These are phyloP conservation scores for Neoascochyta sp. DNA, from an alignment of 2,329 filamentous ascomycete species.

Conservation along the genomic window DNA sequence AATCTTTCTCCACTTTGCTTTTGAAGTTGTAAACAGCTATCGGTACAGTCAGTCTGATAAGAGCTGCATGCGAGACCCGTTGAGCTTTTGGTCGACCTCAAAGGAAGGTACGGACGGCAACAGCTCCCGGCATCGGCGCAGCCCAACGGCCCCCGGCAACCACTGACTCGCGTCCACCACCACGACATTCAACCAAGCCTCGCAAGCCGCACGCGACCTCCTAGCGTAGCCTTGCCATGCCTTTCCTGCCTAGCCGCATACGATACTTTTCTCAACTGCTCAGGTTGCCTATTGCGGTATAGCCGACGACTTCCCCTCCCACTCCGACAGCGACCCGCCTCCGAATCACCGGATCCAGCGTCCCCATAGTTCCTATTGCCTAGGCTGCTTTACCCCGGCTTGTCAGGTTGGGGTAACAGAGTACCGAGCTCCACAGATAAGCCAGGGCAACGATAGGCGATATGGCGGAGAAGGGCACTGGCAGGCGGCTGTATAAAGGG, in stretches of 20 bases:
- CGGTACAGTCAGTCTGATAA: too few relatives aligned
- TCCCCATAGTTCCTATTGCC: constrained; percentile 14
- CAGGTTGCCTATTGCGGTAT: constrained; percentile 12
- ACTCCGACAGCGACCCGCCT: constrained; percentile 4
- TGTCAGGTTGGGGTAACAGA: constrained; percentile 22
- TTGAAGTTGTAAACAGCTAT: too few relatives aligned
- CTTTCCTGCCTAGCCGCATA: constrained; percentile 7
- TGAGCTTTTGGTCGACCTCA: too few relatives aligned
- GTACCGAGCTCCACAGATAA: constrained; percentile 18
- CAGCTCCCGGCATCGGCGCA: too few relatives aligned
- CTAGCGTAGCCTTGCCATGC: constrained; percentile 13
- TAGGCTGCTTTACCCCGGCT: constrained; percentile 17
- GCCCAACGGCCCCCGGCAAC: too few relatives aligned
- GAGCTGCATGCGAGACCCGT: too few relatives aligned
- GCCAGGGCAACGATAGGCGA: constrained; percentile 7
- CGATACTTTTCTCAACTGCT: constrained; percentile 16
- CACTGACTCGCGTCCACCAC: constrained; percentile 8
- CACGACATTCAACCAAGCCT: constrained; percentile 10
- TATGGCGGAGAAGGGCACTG: constrained; percentile 1
- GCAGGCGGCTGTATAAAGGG: constrained; percentile 15
- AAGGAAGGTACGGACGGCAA: too few relatives aligned
- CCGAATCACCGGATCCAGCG: constrained; percentile 2
- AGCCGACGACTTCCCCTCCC: constrained; percentile 4
- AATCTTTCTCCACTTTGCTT: too few relatives aligned
- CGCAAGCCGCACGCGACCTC: constrained; percentile 5